Evolutionary conservation across 2,329 filamentous ascomycete genomes (phyloP).

Genomic region (Xylariales sp.): DNA sequence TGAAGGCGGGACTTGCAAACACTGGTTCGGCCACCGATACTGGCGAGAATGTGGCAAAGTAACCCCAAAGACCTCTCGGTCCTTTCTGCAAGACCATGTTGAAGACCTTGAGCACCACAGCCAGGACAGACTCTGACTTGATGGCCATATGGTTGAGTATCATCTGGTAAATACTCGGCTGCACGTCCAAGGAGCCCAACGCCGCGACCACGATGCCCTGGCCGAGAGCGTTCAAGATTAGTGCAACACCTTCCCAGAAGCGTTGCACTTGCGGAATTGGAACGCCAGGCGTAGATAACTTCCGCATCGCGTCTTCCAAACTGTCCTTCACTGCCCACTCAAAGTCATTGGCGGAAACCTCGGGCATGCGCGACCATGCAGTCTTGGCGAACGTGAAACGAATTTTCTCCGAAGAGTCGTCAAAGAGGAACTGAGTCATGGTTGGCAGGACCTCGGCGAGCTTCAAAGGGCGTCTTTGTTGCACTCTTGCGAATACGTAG

Average conservation of each 20-base stretch:
- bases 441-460: constrained; percentile 72
- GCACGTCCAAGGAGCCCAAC: constrained; percentile 72
- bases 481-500: constrained; percentile 74
- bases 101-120: constrained; percentile 66
- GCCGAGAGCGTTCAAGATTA: constrained; percentile 70
- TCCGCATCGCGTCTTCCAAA: constrained; percentile 61
- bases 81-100: constrained; percentile 69
- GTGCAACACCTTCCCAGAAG: constrained; percentile 75
- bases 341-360: constrained; percentile 69
- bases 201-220: constrained; percentile 72
- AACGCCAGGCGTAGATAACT: constrained; percentile 47
- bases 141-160: constrained; percentile 53
- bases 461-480: constrained; percentile 73
- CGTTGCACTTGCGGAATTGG: constrained; percentile 49
- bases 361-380: constrained; percentile 61
- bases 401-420: constrained; percentile 39
- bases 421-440: constrained; percentile 81
- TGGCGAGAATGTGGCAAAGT: constrained; percentile 75
- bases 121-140: constrained; percentile 53
- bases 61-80: constrained; percentile 80
- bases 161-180: constrained; percentile 65
- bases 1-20: constrained; percentile 66
- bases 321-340: constrained; percentile 80
- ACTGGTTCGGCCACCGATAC: constrained; percentile 79
- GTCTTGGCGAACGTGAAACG: constrained; percentile 64